Conservation (phyloP, 2,329 filamentous ascomycete species). For the Teratosphaeria nubilosa region DNA sequence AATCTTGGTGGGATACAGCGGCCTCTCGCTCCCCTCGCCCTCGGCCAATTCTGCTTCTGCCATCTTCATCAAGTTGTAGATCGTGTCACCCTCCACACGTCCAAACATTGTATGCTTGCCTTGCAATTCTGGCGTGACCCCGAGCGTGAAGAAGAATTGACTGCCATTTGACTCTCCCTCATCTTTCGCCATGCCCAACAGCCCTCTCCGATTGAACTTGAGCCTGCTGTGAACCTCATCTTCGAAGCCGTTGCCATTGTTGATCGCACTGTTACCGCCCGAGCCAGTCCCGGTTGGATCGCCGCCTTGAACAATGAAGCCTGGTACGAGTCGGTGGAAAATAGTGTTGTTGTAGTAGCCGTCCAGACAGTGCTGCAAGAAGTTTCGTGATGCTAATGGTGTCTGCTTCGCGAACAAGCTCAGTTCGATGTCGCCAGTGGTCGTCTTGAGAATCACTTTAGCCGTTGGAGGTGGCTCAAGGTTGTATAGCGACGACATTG, state of each 20-base stretch:
- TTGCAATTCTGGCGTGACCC: constrained; percentile 69
- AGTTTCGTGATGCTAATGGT: constrained; percentile 85
- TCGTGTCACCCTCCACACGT: constrained; percentile 81
- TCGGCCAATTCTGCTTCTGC: constrained; percentile 75
- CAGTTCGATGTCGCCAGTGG: constrained; percentile 75
- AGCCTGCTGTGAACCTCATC: constrained; percentile 89
- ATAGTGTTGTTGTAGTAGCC: constrained; percentile 91
- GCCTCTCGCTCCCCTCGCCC: constrained; percentile 62
- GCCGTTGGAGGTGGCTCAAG: constrained; percentile 90
- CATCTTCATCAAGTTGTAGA: constrained; percentile 93
- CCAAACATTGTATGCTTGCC: constrained; percentile 92
- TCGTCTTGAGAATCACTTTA: constrained; percentile 84
- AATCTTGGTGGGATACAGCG: constrained; percentile 76
- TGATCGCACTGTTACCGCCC: constrained; percentile 85
- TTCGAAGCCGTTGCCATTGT: constrained; percentile 69
- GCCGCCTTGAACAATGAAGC: constrained; percentile 88
- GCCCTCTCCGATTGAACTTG: constrained; percentile 82
- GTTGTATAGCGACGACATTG: constrained; percentile 85
- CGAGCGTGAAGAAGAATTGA: constrained; percentile 94
- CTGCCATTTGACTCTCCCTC: constrained; percentile 76
- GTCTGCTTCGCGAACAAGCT: constrained; percentile 94
- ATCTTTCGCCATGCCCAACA: constrained; percentile 94
- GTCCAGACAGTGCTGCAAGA: constrained; percentile 87
- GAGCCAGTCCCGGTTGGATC: constrained; percentile 88
- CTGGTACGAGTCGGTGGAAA: constrained; percentile 85